A percentile compares a stretch with the other conserved stretches of the same genome.
Conservation (phyloP, 345 rosid species). For the Dipteronia sinensis region DNA sequence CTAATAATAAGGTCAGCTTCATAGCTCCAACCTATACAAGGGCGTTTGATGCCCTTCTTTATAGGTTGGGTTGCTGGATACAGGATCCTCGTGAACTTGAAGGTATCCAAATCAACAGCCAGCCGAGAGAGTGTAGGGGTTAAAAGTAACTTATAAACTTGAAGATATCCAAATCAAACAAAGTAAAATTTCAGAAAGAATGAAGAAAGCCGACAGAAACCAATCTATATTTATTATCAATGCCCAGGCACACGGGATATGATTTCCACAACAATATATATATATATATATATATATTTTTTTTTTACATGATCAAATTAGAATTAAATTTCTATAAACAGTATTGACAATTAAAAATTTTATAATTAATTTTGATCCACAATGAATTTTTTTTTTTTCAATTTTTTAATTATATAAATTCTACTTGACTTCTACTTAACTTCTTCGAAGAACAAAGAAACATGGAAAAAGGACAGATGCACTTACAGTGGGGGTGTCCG, state of each 20-base stretch:
- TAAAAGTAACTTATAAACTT: background rate
- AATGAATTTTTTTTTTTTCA: background rate
- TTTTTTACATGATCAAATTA: background rate
- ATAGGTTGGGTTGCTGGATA: background rate
- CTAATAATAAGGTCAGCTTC: background rate
- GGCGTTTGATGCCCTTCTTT: background rate
- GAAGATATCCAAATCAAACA: background rate
- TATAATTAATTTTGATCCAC: background rate
- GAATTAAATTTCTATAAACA: background rate
- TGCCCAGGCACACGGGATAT: background rate
- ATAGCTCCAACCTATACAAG: background rate
- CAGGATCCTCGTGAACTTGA: background rate
- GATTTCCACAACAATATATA: background rate
- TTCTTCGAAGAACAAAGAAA: slow-evolving; percentile 13
- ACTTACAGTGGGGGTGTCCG: slow-evolving; percentile 82
- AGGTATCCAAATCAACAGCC: background rate
- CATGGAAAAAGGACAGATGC: slow-evolving; percentile 8
- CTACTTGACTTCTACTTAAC: slow-evolving; percentile 4
- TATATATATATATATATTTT: too few relatives aligned
- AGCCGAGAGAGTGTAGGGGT: background rate
- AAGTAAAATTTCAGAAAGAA: background rate
- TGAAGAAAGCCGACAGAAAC: background rate
- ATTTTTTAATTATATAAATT: background rate
- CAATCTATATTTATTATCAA: background rate
- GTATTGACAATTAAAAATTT: background rate